Percentiles rank a stretch among this genome's conserved stretches.
Conservation (phyloP, 257 asterid species). For the Ligustrum vulgare region DNA sequence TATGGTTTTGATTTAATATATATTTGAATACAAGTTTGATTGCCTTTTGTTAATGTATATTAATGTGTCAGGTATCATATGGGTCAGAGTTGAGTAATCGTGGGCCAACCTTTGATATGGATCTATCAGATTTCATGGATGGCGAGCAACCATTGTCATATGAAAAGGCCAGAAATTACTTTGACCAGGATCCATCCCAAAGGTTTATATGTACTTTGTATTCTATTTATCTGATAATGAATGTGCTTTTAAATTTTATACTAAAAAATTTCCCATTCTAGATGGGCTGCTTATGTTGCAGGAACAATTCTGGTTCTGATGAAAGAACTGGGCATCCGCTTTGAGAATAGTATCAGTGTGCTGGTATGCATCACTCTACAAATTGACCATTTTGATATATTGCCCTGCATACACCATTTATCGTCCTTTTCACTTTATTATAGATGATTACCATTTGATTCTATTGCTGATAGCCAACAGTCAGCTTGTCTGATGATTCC, state of each 20-base stretch:
- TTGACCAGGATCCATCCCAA: slow-evolving; percentile 92
- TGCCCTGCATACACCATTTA: not conserved
- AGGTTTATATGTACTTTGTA: slow-evolving; percentile 33
- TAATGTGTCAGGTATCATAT: slow-evolving; percentile 74
- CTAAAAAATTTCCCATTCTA: slow-evolving; percentile 41
- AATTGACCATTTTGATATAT: not conserved
- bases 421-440: not conserved
- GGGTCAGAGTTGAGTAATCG: slow-evolving; percentile 98
- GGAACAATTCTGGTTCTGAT: slow-evolving; percentile 95
- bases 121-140: slow-evolving; percentile 86
- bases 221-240: slow-evolving; percentile 6
- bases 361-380: slow-evolving; percentile 51
- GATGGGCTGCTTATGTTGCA: slow-evolving; percentile 99
- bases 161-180: slow-evolving; percentile 75
- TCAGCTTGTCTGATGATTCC: not conserved
- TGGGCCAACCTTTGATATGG: slow-evolving; percentile 99
- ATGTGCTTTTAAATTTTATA: slow-evolving; percentile 10
- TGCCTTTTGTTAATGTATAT: not conserved
- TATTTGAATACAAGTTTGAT: not conserved
- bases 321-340: slow-evolving; percentile 79
- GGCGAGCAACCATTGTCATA: slow-evolving; percentile 75
- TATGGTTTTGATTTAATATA: not conserved
- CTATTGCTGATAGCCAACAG: not conserved
- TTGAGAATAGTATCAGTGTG: slow-evolving; percentile 76
- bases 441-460: not conserved